Percentiles rank a stretch among this genome's conserved stretches.
Evolutionary conservation across 208 protist species (phyloP).

Genomic region (Leishmania mexicana): DNA sequence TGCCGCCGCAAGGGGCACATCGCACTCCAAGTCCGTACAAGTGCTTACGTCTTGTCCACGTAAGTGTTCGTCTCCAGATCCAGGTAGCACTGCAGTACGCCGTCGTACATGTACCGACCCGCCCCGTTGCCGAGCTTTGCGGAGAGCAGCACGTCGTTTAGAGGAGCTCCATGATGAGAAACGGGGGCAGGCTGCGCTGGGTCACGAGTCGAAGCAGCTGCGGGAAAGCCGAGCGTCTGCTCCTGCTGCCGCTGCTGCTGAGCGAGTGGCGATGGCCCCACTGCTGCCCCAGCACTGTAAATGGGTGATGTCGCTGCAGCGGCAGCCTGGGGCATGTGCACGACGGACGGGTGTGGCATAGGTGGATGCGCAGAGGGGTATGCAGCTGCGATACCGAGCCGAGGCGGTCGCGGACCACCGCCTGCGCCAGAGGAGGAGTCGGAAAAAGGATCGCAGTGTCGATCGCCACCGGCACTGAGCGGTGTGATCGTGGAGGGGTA

Average conservation of each 20-base stretch:
- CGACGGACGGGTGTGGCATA: not conserved
- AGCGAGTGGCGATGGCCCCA: not conserved
- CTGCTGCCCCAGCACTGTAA: not conserved
- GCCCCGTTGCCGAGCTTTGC: not conserved
- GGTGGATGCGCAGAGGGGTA: not conserved
- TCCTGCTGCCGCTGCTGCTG: not conserved
- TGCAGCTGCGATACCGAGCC: not conserved
- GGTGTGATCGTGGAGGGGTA: slow-evolving; percentile 25
- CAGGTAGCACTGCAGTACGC: slow-evolving; percentile 72
- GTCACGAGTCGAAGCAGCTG: not conserved
- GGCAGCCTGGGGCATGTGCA: not conserved
- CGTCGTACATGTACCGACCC: slow-evolving; percentile 67
- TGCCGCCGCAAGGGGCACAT: not conserved
- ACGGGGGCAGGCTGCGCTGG: not conserved
- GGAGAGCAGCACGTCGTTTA: not conserved
- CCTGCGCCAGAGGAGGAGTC: not conserved
- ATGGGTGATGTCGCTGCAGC: not conserved
- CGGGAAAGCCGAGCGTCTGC: not conserved
- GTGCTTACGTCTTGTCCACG: slow-evolving; percentile 12
- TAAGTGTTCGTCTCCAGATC: slow-evolving; percentile 63
- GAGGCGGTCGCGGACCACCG: slow-evolving; percentile 5
- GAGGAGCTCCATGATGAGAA: not conserved
- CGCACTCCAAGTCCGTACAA: not conserved
- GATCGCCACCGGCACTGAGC: slow-evolving; percentile 12
- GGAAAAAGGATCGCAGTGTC: not conserved